Conservation (phyloP, 2,329 filamentous ascomycete genomes). For the Penicillium palitans region DNA sequence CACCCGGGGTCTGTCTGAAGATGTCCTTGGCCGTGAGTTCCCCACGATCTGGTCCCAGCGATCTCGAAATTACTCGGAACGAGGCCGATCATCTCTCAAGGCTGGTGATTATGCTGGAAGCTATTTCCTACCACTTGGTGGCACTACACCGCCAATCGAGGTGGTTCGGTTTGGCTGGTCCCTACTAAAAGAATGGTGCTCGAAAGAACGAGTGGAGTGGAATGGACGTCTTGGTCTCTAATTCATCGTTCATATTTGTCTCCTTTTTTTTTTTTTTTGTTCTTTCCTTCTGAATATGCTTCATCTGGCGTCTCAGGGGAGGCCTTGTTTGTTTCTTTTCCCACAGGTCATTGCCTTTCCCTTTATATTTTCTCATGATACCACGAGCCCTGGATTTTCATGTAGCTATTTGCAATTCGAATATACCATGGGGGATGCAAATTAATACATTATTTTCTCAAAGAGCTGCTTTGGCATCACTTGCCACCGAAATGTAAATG, state of each 20-base stretch:
- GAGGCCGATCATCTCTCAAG: slow-evolving; percentile 37
- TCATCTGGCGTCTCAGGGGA: slow-evolving; percentile 13
- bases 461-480: not conserved
- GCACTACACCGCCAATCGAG: slow-evolving; percentile 46
- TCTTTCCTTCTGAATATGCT: not conserved
- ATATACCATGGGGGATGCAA: slow-evolving; percentile 20
- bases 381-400: slow-evolving; percentile 30
- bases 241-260: slow-evolving; percentile 12
- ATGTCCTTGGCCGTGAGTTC: slow-evolving; percentile 43
- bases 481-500: not conserved
- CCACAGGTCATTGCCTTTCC: slow-evolving; percentile 8
- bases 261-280: not conserved
- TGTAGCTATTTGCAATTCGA: slow-evolving; percentile 23
- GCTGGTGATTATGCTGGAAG: slow-evolving; percentile 39
- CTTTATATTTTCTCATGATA: slow-evolving; percentile 33
- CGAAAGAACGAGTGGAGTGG: slow-evolving; percentile 49
- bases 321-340: not conserved
- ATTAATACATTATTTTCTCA: not conserved
- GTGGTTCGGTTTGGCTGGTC: slow-evolving; percentile 47
- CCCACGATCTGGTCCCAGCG: slow-evolving; percentile 48
- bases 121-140: slow-evolving; percentile 47
- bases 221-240: slow-evolving; percentile 43
- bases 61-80: slow-evolving; percentile 39
- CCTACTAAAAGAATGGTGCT: slow-evolving; percentile 50
- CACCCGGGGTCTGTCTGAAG: slow-evolving; percentile 41